Evolutionary conservation across 371 early-diverging fungal genomes (phyloP).

Genomic region (Mucor mucedo): DNA sequence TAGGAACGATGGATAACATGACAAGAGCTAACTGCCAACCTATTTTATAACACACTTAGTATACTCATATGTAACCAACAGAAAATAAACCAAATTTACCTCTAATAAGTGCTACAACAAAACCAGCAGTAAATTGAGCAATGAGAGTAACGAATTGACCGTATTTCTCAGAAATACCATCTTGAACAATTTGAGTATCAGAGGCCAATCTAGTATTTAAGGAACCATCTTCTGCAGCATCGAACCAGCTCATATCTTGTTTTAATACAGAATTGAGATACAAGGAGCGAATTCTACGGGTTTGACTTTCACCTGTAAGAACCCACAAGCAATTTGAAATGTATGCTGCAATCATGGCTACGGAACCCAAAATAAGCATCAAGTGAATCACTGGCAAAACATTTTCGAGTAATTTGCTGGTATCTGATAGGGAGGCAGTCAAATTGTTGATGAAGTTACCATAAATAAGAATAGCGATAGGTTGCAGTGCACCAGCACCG

Average conservation of each 20-base stretch:
- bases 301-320: conserved; percentile 38
- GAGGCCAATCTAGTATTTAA: conserved; percentile 72
- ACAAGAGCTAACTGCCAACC: conserved; percentile 80
- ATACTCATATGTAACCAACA: not conserved
- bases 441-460: conserved; percentile 37
- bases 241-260: conserved; percentile 91
- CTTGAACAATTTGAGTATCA: conserved; percentile 79
- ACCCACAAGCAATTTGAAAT: conserved; percentile 44
- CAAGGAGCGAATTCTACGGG: conserved; percentile 38
- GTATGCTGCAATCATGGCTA: conserved; percentile 36
- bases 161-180: conserved; percentile 86
- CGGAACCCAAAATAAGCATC: conserved; percentile 51
- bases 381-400: conserved; percentile 38
- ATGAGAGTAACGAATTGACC: conserved; percentile 67
- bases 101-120: conserved; percentile 67
- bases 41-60: not conserved
- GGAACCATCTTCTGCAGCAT: conserved; percentile 65
- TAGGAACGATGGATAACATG: conserved; percentile 71
- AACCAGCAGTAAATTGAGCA: conserved; percentile 33
- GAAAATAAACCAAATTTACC: conserved; percentile 22
- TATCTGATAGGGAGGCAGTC: conserved; percentile 9
- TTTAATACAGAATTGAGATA: conserved; percentile 77
- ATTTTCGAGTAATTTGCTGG: conserved; percentile 13
- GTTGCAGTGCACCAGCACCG: conserved; percentile 44
- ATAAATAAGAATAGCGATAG: conserved; percentile 45